A percentile compares a stretch with the other conserved stretches of the same genome.
These are phyloP conservation scores for Populus nigra DNA, from an alignment of 345 rosid genomes.

Conservation along the genomic window DNA sequence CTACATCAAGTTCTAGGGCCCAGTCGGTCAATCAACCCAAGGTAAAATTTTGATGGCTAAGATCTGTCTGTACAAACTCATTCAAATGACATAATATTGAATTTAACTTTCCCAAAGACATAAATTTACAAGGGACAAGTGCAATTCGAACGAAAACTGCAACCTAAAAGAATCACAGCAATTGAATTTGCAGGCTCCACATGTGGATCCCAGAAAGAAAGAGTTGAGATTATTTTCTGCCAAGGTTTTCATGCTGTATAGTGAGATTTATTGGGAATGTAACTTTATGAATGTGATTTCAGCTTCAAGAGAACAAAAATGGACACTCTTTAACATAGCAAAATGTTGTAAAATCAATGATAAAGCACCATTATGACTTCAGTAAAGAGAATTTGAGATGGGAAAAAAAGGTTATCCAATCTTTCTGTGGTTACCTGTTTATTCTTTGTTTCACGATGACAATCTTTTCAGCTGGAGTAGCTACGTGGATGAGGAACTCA, in stretches of 20 bases:
- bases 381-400: background rate
- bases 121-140: background rate
- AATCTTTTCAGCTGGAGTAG: conserved; percentile 58
- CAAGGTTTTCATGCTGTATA: background rate
- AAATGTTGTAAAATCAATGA: background rate
- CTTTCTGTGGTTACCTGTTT: conserved; percentile 29
- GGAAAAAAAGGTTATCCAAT: background rate
- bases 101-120: background rate
- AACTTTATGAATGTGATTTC: background rate
- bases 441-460: conserved; percentile 49
- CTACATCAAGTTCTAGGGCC: background rate
- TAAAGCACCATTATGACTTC: background rate
- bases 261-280: background rate
- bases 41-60: background rate
- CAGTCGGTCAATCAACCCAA: background rate
- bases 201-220: background rate
- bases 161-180: background rate
- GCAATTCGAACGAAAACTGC: background rate
- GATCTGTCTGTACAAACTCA: background rate
- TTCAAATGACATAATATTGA: background rate
- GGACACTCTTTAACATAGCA: too few species aligned
- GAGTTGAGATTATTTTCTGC: background rate
- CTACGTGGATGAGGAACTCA: conserved; percentile 56
- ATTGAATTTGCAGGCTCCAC: background rate
- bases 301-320: background rate